A percentile compares a stretch with the other conserved stretches of the same genome.
These are phyloP conservation scores for Pseudozyma sp. DNA, from an alignment of 1,284 basidiomycete genomes.

Conservation along the genomic window DNA sequence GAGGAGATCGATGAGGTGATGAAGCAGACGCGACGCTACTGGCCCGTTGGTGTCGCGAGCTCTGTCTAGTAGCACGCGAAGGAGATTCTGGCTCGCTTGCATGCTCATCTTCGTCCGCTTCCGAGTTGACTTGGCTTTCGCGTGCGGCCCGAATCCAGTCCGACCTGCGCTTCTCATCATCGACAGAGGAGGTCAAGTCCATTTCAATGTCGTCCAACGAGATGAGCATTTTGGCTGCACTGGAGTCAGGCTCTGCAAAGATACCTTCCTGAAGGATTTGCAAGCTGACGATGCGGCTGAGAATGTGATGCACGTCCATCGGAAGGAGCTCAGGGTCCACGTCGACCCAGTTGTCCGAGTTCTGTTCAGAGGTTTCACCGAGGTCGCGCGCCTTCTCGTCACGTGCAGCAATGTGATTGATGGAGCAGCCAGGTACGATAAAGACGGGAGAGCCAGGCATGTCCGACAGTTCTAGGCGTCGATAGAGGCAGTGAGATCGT, in stretches of 20 bases:
- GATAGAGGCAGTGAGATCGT: constrained; percentile 39
- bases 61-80: constrained; percentile 13
- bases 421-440: constrained; percentile 50
- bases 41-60: constrained; percentile 15
- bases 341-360: constrained; percentile 37
- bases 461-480: constrained; percentile 22
- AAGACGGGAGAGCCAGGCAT: constrained; percentile 37
- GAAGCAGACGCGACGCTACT: constrained; percentile 29
- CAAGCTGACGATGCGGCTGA: constrained; percentile 50
- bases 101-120: constrained; percentile 5
- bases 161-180: constrained; percentile 7
- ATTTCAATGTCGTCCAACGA: constrained; percentile 17
- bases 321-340: constrained; percentile 50
- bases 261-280: constrained; percentile 46
- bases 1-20: constrained; percentile 37
- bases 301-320: constrained; percentile 38
- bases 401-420: constrained; percentile 32
- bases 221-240: constrained; percentile 31
- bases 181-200: constrained; percentile 7
- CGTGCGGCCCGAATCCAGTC: background rate
- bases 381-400: constrained; percentile 35
- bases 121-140: background rate
- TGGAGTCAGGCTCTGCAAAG: constrained; percentile 35
- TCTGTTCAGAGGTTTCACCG: constrained; percentile 23
- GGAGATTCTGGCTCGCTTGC: constrained; percentile 11